A percentile compares a stretch with the other conserved stretches of the same genome.
phyloP scores from a whole-genome alignment of 2,329 filamentous ascomycete species.

The Aspergillus caelatus region DNA sequence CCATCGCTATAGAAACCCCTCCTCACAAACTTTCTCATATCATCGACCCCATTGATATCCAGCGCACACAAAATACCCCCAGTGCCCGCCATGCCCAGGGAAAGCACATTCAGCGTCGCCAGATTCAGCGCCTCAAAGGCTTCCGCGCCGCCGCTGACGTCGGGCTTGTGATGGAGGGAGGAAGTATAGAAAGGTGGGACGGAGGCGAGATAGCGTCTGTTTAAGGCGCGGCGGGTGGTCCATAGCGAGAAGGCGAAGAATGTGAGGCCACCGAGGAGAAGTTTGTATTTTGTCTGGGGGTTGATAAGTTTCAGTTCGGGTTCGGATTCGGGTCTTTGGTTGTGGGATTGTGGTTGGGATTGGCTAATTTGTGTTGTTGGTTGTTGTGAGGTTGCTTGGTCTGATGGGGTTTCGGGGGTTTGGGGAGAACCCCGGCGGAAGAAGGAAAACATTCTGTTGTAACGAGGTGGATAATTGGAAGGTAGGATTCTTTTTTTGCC shows the following conservation, averaged over 20 bases:
- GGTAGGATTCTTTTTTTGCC: not conserved
- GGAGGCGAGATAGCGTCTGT: conserved; percentile 62
- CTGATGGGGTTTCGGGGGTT: not conserved
- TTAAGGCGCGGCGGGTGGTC: conserved; percentile 71
- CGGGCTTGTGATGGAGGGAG: conserved; percentile 47
- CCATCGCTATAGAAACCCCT: conserved; percentile 54
- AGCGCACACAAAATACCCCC: conserved; percentile 77
- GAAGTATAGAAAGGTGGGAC: conserved; percentile 71
- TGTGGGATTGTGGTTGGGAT: not conserved
- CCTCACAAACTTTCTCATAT: conserved; percentile 64
- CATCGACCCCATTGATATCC: conserved; percentile 71
- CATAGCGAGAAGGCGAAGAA: conserved; percentile 74
- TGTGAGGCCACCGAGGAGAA: conserved; percentile 74
- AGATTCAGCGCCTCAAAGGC: conserved; percentile 82
- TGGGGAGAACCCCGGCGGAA: conserved; percentile 9
- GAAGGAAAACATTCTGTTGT: conserved; percentile 28
- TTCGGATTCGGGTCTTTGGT: not conserved
- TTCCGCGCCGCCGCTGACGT: conserved; percentile 67
- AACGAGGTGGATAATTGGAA: not conserved
- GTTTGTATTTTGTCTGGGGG: conserved; percentile 30
- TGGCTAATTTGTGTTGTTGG: conserved; percentile 3
- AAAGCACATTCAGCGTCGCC: conserved; percentile 82
- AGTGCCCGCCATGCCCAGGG: conserved; percentile 71
- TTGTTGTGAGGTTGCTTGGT: conserved; percentile 12
- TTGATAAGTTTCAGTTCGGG: conserved; percentile 2